Conservation (phyloP, 495 filamentous ascomycete species). For the Penicillium roqueforti region DNA sequence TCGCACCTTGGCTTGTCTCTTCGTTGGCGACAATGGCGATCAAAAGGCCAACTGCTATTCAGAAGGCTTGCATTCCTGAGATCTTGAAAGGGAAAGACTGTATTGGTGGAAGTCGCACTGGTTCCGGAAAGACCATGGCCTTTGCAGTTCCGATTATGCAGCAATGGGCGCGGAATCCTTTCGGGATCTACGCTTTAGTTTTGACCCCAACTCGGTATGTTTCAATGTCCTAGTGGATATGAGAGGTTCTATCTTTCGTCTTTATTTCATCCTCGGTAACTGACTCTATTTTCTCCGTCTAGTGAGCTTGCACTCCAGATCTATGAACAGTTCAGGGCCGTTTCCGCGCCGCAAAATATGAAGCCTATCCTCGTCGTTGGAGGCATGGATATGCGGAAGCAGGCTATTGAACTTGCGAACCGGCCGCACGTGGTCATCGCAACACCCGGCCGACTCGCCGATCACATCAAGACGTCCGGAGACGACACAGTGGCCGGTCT, state of each 20-base stretch:
- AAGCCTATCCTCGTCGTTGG: slow-evolving; percentile 85
- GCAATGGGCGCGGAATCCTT: slow-evolving; percentile 87
- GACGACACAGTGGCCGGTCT: slow-evolving; percentile 83
- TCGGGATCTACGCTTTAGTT: slow-evolving; percentile 83
- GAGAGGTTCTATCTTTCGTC: neutral
- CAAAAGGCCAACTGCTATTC: slow-evolving; percentile 83
- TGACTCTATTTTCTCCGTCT: neutral
- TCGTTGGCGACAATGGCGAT: slow-evolving; percentile 86
- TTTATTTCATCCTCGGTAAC: neutral
- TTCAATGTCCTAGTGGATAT: neutral
- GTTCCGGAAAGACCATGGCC: slow-evolving; percentile 98
- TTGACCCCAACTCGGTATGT: slow-evolving; percentile 80
- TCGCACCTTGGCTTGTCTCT: slow-evolving; percentile 85
- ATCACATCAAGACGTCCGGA: slow-evolving; percentile 87
- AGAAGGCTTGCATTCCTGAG: slow-evolving; percentile 83
- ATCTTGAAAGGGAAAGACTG: slow-evolving; percentile 88
- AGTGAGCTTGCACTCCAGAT: slow-evolving; percentile 95
- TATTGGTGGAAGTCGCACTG: slow-evolving; percentile 89
- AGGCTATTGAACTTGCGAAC: slow-evolving; percentile 75
- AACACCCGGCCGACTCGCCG: slow-evolving; percentile 88
- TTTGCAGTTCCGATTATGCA: slow-evolving; percentile 93
- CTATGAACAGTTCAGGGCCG: slow-evolving; percentile 88
- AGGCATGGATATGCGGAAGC: slow-evolving; percentile 84
- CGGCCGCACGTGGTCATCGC: slow-evolving; percentile 91
- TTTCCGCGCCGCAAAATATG: slow-evolving; percentile 77